Evolutionary conservation across 2,329 filamentous ascomycete genomes (phyloP).

Genomic region (Ophiostoma sp.): DNA sequence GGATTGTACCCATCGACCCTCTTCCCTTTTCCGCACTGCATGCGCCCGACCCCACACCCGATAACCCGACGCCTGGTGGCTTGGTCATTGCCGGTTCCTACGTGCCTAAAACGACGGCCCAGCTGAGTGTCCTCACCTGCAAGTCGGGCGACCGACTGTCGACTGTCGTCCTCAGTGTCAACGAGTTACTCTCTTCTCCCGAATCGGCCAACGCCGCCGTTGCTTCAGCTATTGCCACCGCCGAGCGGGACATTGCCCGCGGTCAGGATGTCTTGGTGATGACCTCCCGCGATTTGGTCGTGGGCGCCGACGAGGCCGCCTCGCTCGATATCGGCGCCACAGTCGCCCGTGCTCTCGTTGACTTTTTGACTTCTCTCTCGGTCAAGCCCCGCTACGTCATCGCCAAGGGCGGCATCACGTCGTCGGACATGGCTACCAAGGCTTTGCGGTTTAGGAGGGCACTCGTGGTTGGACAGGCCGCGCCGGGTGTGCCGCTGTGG

Average conservation of each 20-base stretch:
- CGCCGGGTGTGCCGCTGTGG: conserved; percentile 60
- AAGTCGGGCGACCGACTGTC: conserved; percentile 52
- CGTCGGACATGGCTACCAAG: conserved; percentile 59
- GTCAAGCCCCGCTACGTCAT: conserved; percentile 55
- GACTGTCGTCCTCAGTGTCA: conserved; percentile 51
- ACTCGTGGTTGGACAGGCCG: conserved; percentile 57
- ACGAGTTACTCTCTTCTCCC: conserved; percentile 43
- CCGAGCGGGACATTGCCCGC: conserved; percentile 43
- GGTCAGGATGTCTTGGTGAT: conserved; percentile 59
- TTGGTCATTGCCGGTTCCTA: conserved; percentile 15
- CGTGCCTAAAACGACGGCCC: conserved; percentile 20
- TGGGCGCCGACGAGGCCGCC: conserved; percentile 49
- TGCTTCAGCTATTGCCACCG: conserved; percentile 35
- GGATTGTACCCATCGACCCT: conserved; percentile 1
- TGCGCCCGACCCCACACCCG: not conserved
- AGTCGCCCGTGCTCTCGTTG: conserved; percentile 53
- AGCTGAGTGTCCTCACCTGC: conserved; percentile 46
- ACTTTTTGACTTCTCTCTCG: conserved; percentile 48
- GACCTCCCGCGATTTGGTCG: conserved; percentile 53
- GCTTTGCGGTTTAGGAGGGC: conserved; percentile 55
- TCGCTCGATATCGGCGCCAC: conserved; percentile 56
- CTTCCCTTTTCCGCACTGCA: not conserved
- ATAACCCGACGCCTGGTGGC: not conserved
- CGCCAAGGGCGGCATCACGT: conserved; percentile 61
- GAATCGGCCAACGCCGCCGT: conserved; percentile 27